Conservation (phyloP, 139 green algal species). For the Chlamydomonas sp. region DNA sequence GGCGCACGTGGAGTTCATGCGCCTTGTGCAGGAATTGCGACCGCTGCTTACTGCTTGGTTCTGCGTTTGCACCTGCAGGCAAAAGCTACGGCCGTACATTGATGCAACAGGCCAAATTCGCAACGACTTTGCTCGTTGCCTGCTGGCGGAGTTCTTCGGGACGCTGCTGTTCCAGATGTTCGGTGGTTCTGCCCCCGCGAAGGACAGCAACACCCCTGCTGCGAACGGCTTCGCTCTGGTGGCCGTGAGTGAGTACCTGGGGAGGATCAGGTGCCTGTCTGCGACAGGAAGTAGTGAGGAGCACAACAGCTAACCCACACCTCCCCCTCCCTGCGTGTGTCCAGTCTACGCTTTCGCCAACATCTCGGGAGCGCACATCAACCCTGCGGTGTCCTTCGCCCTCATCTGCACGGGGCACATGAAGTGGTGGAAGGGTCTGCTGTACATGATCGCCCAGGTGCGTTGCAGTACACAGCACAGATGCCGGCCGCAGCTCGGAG, state of each 20-base stretch:
- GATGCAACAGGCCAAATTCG: conserved; percentile 58
- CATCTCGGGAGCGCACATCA: conserved; percentile 77
- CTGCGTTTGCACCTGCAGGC: conserved; percentile 38
- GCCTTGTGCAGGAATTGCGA: background rate
- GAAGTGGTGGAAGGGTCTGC: conserved; percentile 70
- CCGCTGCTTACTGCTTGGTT: background rate
- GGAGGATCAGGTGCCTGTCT: too few species aligned
- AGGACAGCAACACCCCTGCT: conserved; percentile 63
- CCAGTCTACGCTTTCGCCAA: conserved; percentile 82
- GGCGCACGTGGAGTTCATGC: background rate
- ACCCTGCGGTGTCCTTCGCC: conserved; percentile 78
- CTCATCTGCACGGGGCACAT: conserved; percentile 82
- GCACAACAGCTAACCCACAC: background rate
- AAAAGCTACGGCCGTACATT: conserved; percentile 56
- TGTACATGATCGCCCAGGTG: conserved; percentile 79
- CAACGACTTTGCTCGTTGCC: conserved; percentile 50
- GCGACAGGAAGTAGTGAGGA: background rate
- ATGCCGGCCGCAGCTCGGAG: too few species aligned
- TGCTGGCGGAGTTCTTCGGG: conserved; percentile 69
- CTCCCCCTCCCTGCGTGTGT: conserved; percentile 1
- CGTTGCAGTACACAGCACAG: background rate
- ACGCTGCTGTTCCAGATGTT: conserved; percentile 71
- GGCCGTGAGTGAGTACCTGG: conserved; percentile 49
- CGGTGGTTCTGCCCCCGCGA: conserved; percentile 62
- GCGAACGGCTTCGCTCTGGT: conserved; percentile 72